Base-by-base conservation (phyloP, 2,329 filamentous ascomycete species). In the Chaetomiaceae sp. region DNA sequence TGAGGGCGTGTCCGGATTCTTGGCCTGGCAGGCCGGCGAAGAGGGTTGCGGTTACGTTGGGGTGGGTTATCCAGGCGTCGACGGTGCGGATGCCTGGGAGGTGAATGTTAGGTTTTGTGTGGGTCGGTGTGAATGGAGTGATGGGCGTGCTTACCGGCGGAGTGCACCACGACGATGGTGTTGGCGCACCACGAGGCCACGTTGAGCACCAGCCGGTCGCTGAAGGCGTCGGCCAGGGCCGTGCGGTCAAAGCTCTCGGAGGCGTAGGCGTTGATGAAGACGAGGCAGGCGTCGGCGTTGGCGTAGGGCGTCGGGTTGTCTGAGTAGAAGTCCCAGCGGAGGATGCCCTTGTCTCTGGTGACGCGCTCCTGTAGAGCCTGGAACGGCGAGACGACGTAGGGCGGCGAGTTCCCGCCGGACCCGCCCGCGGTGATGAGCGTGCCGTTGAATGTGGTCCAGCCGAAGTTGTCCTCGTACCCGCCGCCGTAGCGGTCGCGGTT, bases 161-260 rank as follows among this genome's bases (percentile, higher is more conserved):
- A 77, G 60, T 85, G 81, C 9, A 85, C 67, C 6, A 81, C 65
- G 1, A 84, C 82, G 6, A 85, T 69, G 3, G 81, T 84, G 54
- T 79, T 83, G 46, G 69, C 63, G 57, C 80, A 85, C 46, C 75
- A 72, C 1, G 67, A 64, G 0, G 82, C 81, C 0, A 84, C 76
- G 45, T 78, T 78, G 1, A 66, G 60, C 0, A 86, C 72, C 0
- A 86, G 67, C 0, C 64, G 63, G 50, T 86, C 81, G 48, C 77
- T 81, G 32, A 77, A 78, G 52, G 82, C 84, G 58, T 94, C 86
- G 39, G 78, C 76, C 18, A 93, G 74, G 10, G 76, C 76, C 0
- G 77, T 68, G 33, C 81, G 73, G 51, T 88, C 75, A 64, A 78
- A 88, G 0, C 85, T 86, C 65, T 95, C 89, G 0, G 86, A 86